A percentile compares a stretch with the other conserved stretches of the same genome.
These are phyloP conservation scores for Oldenlandia corymbosa DNA, from an alignment of 257 asterid species.

Conservation along the genomic window DNA sequence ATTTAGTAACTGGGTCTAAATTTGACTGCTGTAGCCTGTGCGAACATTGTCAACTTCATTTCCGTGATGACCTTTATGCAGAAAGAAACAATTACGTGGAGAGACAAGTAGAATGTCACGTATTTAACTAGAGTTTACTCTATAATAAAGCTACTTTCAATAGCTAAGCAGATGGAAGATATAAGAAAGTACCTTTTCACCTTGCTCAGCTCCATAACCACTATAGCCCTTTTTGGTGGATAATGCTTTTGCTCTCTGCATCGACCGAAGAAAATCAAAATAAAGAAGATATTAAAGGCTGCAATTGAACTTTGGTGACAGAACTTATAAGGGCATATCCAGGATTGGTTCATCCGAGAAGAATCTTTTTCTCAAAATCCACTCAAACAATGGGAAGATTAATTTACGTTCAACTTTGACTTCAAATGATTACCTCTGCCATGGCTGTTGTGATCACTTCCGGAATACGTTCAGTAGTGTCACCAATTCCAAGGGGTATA, in stretches of 20 bases:
- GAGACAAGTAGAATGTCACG: background rate
- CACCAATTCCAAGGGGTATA: constrained; percentile 97
- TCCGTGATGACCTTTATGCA: background rate
- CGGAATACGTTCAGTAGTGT: constrained; percentile 96
- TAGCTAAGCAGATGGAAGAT: background rate
- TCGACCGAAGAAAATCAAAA: constrained; percentile 11
- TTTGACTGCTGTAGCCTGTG: background rate
- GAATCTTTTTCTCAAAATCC: background rate
- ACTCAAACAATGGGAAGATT: background rate
- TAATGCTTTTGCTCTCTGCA: constrained; percentile 63
- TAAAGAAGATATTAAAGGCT: constrained; percentile 10
- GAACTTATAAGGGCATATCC: background rate
- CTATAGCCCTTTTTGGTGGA: constrained; percentile 83
- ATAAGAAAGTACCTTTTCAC: constrained; percentile 59
- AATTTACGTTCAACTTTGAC: constrained; percentile 2
- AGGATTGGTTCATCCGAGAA: background rate
- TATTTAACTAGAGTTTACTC: background rate
- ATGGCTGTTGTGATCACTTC: constrained; percentile 83
- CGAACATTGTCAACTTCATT: background rate
- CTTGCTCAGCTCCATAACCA: constrained; percentile 99
- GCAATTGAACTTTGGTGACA: background rate
- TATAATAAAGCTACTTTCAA: background rate
- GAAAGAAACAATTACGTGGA: background rate
- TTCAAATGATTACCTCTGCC: constrained; percentile 54
- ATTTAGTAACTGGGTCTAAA: background rate